Base-by-base conservation (phyloP, 345 rosid genomes). In the Ceriops decandra region DNA sequence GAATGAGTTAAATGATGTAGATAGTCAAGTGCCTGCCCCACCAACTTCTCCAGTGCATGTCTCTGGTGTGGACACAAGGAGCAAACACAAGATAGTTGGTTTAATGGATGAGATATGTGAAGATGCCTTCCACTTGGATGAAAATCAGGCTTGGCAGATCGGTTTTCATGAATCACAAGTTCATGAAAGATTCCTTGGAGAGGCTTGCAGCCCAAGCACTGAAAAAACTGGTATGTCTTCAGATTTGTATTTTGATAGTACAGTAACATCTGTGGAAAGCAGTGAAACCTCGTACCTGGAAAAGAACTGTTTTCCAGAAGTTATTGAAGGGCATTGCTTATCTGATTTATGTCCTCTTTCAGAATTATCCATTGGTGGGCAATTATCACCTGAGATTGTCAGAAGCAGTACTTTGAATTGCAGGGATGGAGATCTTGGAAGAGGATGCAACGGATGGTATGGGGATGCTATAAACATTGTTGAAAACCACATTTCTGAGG, bases 51-150 rank as follows among this genome's bases (percentile, higher is more conserved):
- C 77, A 67, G 64, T 66, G 78, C 73, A 66, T 67, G 57, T 68
- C 61, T 65, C 72, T 46, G 68, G 74, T 72, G 70, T 72, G 20
- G 84, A 75, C 53, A 54, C 72, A 47, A 68, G 69, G 67, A 72
- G 56, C 75, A 80, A 71, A 62, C 53, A 33, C 72, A 76, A 69
- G 68, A 60, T 61, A 68, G 70, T 42, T 71, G 90, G 92, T 38
- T 81, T 92, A 85, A 86, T 90, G 90, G 83, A 84, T 78, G 90
- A 90, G 85, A 88, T 87, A 76, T 64, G 82, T 68, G 95, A 91
- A 79, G 90, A 85, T 79, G 92, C 90, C 17, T 91, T 90, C 81
- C 73, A 26, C 24, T 80, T 85, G 73, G 83, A 76, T 78, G 82
- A 74, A 64, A 77, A 64, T 77, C 74, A 71, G 60, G 72, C 74